phyloP scores from a whole-genome alignment of 345 rosid species.

The Bruguiera gymnorhiza region DNA sequence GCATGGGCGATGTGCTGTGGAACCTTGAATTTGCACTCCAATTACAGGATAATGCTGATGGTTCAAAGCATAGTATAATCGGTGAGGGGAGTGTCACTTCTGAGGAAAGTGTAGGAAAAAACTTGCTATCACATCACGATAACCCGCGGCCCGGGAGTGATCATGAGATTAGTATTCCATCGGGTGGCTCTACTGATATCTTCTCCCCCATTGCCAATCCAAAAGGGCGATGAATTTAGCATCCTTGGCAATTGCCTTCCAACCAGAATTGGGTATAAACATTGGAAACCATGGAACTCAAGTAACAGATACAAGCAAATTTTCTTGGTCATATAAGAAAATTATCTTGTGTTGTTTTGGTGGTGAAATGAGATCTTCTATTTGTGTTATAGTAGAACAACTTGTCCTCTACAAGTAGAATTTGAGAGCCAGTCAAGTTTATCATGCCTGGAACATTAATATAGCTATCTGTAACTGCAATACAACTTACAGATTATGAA shows the following conservation, averaged over 20 bases:
- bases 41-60: constrained; percentile 44
- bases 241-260: not conserved
- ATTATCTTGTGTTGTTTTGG: not conserved
- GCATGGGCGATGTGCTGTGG: constrained; percentile 85
- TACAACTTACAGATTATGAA: not conserved
- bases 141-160: constrained; percentile 34
- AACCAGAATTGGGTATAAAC: not conserved
- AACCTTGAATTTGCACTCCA: constrained; percentile 71
- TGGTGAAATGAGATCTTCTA: not conserved
- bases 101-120: constrained; percentile 11
- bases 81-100: constrained; percentile 12
- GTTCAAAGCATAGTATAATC: constrained; percentile 15
- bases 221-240: constrained; percentile 45
- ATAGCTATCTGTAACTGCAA: not conserved
- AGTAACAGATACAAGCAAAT: not conserved
- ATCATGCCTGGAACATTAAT: not conserved
- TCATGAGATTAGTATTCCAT: constrained; percentile 21
- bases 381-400: not conserved
- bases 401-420: not conserved
- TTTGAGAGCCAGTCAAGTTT: not conserved
- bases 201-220: constrained; percentile 65
- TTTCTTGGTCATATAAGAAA: not conserved
- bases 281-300: constrained; percentile 13
- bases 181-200: constrained; percentile 33
- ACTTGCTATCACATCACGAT: constrained; percentile 7